Conservation (phyloP, 345 rosid species). For the Eucalyptus marginata region DNA sequence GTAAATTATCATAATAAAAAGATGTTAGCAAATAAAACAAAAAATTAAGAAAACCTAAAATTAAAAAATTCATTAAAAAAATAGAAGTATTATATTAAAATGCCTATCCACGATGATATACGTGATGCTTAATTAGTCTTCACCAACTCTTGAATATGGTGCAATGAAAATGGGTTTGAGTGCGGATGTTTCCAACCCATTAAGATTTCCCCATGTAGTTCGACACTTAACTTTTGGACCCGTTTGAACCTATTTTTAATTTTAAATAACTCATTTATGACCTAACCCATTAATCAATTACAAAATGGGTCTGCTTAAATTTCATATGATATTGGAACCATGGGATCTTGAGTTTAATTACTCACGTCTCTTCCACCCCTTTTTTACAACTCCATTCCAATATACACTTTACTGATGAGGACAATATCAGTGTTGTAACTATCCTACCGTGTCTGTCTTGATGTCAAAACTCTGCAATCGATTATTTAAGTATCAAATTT, state of each 20-base stretch:
- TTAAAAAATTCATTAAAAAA: background rate
- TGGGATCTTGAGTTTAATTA: background rate
- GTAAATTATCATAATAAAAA: background rate
- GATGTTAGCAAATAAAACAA: background rate
- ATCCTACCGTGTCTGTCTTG: accelerated
- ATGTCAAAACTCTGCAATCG: background rate
- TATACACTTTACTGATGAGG: background rate
- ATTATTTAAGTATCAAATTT: background rate
- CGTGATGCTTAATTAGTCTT: background rate
- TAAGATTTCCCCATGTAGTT: background rate
- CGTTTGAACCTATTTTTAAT: background rate
- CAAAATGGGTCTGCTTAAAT: background rate
- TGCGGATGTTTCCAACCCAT: background rate
- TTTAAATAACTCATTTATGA: background rate
- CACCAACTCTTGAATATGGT: background rate
- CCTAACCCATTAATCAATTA: background rate
- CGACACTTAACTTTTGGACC: background rate
- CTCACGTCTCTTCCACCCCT: background rate
- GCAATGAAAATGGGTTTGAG: background rate
- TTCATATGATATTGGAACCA: background rate
- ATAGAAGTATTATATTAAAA: background rate
- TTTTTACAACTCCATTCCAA: background rate
- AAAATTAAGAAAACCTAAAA: background rate
- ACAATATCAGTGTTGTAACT: background rate
- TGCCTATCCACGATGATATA: background rate